Conservation (phyloP, 2,329 filamentous ascomycete species). For the Boeremia exigua region DNA sequence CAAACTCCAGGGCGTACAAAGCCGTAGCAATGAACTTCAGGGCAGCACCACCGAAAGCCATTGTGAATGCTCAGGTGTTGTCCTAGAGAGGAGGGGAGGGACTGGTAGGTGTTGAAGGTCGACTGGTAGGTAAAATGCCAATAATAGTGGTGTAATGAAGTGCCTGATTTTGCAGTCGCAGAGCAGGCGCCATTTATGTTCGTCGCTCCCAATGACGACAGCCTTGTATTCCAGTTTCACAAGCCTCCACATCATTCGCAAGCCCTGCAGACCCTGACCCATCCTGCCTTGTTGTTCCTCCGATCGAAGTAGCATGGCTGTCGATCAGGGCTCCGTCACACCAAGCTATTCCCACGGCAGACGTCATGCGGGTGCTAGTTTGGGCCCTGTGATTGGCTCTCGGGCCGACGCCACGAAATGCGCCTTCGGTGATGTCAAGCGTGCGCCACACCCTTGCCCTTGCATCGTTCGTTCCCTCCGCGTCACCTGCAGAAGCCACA, state of each 20-base stretch:
- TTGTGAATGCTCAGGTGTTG: conserved; percentile 40
- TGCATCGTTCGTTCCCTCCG: conserved; percentile 7
- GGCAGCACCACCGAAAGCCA: conserved; percentile 66
- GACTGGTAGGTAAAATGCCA: not conserved
- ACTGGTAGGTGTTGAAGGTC: not conserved
- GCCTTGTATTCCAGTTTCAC: conserved; percentile 16
- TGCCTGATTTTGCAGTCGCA: not conserved
- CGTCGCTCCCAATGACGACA: conserved; percentile 13
- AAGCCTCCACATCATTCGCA: conserved; percentile 14
- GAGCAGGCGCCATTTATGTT: conserved; percentile 11
- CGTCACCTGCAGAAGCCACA: conserved; percentile 16
- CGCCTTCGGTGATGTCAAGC: conserved; percentile 7
- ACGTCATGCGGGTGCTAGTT: conserved; percentile 5
- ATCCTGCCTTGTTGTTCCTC: conserved; percentile 12
- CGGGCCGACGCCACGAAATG: conserved; percentile 9
- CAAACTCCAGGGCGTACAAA: conserved; percentile 76
- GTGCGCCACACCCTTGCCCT: conserved; percentile 11
- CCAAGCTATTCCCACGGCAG: conserved; percentile 11
- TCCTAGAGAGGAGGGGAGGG: too few relatives aligned
- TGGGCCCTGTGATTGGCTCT: not conserved
- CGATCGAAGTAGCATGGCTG: conserved; percentile 7
- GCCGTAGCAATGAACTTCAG: conserved; percentile 74
- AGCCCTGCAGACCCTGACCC: conserved; percentile 8
- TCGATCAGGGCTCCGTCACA: conserved; percentile 15
- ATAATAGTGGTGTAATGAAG: not conserved